Evolutionary conservation across 2,329 filamentous ascomycete genomes (phyloP).

Genomic region (Paecilomyces sp.): DNA sequence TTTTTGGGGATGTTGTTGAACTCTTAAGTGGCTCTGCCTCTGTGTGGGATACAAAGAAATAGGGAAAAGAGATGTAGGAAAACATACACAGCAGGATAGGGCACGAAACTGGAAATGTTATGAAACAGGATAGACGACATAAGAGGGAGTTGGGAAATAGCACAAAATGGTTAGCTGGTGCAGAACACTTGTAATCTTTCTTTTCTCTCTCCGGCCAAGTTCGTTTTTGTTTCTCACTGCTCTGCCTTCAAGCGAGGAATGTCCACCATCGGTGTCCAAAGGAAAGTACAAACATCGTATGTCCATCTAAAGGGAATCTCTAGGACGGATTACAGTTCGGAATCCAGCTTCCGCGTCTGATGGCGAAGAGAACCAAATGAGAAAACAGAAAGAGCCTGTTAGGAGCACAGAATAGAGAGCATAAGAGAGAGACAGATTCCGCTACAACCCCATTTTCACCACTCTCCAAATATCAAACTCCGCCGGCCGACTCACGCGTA

Average conservation of each 20-base stretch:
- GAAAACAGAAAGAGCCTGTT: slow-evolving; percentile 4
- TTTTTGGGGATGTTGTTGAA: background rate
- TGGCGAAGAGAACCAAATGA: background rate
- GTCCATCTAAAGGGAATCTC: background rate
- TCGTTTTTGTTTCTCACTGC: background rate
- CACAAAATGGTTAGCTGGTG: background rate
- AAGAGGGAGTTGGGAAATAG: background rate
- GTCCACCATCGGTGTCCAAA: background rate
- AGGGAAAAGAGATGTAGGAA: background rate
- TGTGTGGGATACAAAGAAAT: background rate
- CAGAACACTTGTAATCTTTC: background rate
- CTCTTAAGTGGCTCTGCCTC: background rate
- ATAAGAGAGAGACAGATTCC: slow-evolving; percentile 36
- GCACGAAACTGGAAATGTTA: background rate
- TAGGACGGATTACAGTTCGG: background rate
- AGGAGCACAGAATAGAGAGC: slow-evolving; percentile 15
- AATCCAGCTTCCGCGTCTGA: background rate
- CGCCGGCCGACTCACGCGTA: slow-evolving; percentile 31
- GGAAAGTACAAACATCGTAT: background rate
- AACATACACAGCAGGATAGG: background rate
- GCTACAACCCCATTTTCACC: slow-evolving; percentile 31
- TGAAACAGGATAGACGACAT: background rate
- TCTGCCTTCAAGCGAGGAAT: background rate
- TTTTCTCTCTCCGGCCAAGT: background rate
- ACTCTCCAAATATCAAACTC: slow-evolving; percentile 38